These are phyloP conservation scores for Crataegus laevigata DNA, from an alignment of 306 rosid genomes.

Conservation along the genomic window DNA sequence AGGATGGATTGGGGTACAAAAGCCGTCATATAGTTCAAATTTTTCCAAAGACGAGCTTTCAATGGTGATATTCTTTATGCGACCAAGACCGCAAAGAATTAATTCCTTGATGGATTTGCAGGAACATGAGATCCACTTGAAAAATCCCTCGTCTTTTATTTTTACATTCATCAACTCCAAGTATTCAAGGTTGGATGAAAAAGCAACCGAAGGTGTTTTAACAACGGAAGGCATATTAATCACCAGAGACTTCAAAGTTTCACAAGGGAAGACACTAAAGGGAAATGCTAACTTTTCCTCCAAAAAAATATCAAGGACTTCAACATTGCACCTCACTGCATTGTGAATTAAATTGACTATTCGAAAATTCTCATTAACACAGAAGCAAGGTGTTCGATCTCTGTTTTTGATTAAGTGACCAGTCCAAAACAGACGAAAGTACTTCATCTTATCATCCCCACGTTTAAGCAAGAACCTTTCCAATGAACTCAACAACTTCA, in stretches of 20 bases:
- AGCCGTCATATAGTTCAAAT: background rate
- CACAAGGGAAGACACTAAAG: background rate
- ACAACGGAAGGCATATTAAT: background rate
- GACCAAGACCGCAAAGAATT: background rate
- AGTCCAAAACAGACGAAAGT: background rate
- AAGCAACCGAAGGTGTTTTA: background rate
- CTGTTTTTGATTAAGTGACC: background rate
- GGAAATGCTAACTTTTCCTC: background rate
- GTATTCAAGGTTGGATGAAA: background rate
- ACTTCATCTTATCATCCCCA: background rate
- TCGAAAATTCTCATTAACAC: background rate
- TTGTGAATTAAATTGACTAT: background rate
- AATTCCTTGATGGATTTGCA: background rate
- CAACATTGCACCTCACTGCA: background rate
- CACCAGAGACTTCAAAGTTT: background rate
- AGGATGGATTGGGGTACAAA: background rate
- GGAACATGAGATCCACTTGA: background rate
- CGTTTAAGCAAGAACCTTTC: background rate
- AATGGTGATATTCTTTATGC: background rate
- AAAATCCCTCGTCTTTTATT: background rate
- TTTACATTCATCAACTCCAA: background rate
- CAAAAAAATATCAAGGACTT: background rate
- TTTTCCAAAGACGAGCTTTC: background rate
- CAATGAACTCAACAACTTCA: background rate
- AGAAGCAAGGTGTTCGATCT: background rate